Conservation (phyloP, 352 stramenopile species). For the Globisporangium solare region DNA sequence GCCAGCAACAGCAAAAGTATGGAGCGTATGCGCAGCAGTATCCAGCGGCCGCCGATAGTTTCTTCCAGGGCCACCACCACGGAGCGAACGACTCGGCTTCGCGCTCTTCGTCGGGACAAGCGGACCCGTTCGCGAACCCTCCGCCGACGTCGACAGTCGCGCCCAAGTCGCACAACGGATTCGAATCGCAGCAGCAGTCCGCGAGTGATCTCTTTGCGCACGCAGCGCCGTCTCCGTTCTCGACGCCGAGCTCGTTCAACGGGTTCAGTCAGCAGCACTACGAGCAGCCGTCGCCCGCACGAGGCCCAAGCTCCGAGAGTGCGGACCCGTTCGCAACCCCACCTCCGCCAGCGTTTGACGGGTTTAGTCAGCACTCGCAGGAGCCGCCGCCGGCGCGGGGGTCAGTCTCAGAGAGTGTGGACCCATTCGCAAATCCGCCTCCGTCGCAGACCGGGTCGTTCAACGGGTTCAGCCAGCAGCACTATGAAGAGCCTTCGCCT, state of each 20-base stretch:
- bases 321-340: not conserved
- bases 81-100: not conserved
- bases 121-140: constrained; percentile 10
- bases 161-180: constrained; percentile 6
- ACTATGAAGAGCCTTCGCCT: constrained; percentile 1
- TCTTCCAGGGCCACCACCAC: constrained; percentile 17
- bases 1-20: constrained; percentile 10
- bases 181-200: constrained; percentile 1
- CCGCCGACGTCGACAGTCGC: not conserved
- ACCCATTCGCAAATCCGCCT: not conserved
- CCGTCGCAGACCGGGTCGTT: not conserved
- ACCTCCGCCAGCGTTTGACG: not conserved
- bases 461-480: constrained; percentile 6
- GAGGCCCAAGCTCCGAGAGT: not conserved
- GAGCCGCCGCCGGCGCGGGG: not conserved
- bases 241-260: constrained; percentile 1
- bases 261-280: constrained; percentile 4
- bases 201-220: constrained; percentile 8
- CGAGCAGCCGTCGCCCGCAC: not conserved
- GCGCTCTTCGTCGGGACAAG: not conserved
- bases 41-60: constrained; percentile 11
- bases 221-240: not conserved
- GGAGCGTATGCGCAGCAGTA: constrained; percentile 13
- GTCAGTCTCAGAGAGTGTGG: not conserved
- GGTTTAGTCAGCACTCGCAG: constrained; percentile 4